Evolutionary conservation across 768 basidiomycete species (phyloP).

Genomic region (Tulasnella sp.): DNA sequence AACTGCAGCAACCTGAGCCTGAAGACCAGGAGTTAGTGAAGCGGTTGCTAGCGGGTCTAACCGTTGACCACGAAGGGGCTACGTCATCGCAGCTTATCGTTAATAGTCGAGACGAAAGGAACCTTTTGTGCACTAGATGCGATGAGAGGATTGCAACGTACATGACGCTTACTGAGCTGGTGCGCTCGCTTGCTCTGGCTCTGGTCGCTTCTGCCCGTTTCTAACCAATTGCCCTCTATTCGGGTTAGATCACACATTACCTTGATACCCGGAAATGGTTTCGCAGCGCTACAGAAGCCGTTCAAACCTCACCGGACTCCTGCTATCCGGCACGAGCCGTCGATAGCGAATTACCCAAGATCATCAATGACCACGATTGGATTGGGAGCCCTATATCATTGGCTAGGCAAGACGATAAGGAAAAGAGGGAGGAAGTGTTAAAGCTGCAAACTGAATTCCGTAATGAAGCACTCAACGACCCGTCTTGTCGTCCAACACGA

Average conservation of each 20-base stretch:
- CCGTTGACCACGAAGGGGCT: background rate
- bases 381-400: background rate
- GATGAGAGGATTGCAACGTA: background rate
- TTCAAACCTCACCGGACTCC: background rate
- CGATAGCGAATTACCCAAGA: background rate
- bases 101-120: background rate
- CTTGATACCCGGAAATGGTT: background rate
- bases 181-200: background rate
- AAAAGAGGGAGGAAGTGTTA: background rate
- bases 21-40: background rate
- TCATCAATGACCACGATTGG: background rate
- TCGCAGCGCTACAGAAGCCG: background rate
- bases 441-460: background rate
- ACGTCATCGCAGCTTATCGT: background rate
- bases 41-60: background rate
- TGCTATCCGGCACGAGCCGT: background rate
- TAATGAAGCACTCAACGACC: background rate
- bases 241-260: background rate
- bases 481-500: background rate
- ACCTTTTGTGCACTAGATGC: background rate
- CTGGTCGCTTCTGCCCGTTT: background rate
- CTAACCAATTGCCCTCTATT: background rate
- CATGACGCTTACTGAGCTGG: background rate
- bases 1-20: background rate
- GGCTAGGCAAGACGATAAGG: background rate